phyloP scores from a whole-genome alignment of 768 basidiomycete species.

The Termitomyces sp. region DNA sequence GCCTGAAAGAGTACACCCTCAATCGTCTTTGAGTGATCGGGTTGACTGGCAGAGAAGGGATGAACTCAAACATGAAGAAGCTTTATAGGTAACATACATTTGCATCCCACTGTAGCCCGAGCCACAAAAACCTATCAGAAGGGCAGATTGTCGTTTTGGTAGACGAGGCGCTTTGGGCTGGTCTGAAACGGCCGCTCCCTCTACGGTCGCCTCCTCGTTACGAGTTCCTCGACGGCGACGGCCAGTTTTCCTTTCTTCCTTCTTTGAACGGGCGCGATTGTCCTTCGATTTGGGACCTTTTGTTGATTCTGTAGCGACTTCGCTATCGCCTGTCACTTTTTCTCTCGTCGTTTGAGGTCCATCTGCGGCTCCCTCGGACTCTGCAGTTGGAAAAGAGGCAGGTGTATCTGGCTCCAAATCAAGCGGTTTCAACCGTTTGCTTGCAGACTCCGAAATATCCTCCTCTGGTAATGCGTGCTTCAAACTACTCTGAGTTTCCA shows the following conservation, averaged over 20 bases:
- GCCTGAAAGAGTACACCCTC: slow-evolving; percentile 90
- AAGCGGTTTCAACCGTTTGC: slow-evolving; percentile 13
- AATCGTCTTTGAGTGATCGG: slow-evolving; percentile 69
- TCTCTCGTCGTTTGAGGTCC: background rate
- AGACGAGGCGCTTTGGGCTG: slow-evolving; percentile 53
- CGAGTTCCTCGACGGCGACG: slow-evolving; percentile 44
- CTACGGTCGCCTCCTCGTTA: slow-evolving; percentile 28
- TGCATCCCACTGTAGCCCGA: slow-evolving; percentile 95
- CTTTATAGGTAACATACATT: slow-evolving; percentile 56
- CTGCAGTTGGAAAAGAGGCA: background rate
- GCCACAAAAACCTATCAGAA: slow-evolving; percentile 90
- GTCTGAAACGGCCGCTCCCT: slow-evolving; percentile 21
- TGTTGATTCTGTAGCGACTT: background rate
- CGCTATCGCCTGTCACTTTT: background rate
- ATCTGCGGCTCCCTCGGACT: background rate
- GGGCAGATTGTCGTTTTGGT: slow-evolving; percentile 82
- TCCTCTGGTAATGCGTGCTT: slow-evolving; percentile 14
- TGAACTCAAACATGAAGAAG: background rate
- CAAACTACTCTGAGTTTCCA: slow-evolving; percentile 13
- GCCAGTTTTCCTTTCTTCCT: slow-evolving; percentile 34
- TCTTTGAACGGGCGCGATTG: slow-evolving; percentile 29
- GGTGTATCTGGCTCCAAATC: background rate
- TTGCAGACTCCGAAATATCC: slow-evolving; percentile 2
- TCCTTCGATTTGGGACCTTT: slow-evolving; percentile 3
- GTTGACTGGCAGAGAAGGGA: slow-evolving; percentile 52